Evolutionary conservation across 805 yeast species (phyloP).

Genomic region (Wickerhamomyces chaumierensis): DNA sequence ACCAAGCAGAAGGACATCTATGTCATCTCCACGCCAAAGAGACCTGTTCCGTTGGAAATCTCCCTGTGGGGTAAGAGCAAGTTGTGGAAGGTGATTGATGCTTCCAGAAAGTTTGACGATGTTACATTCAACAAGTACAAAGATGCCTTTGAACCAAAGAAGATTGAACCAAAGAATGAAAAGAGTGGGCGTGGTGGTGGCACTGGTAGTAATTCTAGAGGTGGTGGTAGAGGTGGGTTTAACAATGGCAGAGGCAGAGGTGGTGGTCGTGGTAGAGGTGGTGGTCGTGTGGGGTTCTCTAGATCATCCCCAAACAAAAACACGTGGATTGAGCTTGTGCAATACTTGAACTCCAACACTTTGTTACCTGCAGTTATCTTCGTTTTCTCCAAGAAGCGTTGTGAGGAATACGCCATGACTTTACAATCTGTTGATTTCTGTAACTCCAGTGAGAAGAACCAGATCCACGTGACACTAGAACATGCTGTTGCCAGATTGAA

Average conservation of each 20-base stretch:
- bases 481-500: constrained; percentile 78
- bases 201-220: constrained; percentile 24
- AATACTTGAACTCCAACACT: constrained; percentile 51
- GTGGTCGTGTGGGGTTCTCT: constrained; percentile 21
- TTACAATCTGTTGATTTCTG: constrained; percentile 68
- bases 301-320: constrained; percentile 51
- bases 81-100: constrained; percentile 61
- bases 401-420: constrained; percentile 87
- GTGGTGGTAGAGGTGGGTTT: constrained; percentile 33
- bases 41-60: constrained; percentile 93
- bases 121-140: constrained; percentile 51
- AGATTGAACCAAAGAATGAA: constrained; percentile 25
- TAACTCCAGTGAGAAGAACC: constrained; percentile 76
- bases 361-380: constrained; percentile 88
- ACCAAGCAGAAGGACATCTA: constrained; percentile 93
- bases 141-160: constrained; percentile 34
- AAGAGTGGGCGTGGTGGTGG: constrained; percentile 28
- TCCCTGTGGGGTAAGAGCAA: constrained; percentile 74
- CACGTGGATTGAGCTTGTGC: constrained; percentile 68
- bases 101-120: constrained; percentile 59
- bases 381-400: constrained; percentile 86
- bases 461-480: constrained; percentile 87
- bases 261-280: constrained; percentile 24
- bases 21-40: constrained; percentile 89
- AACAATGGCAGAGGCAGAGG: constrained; percentile 29